Evolutionary conservation across 2,329 filamentous ascomycete genomes (phyloP).

Genomic region (Myotisia sp.): DNA sequence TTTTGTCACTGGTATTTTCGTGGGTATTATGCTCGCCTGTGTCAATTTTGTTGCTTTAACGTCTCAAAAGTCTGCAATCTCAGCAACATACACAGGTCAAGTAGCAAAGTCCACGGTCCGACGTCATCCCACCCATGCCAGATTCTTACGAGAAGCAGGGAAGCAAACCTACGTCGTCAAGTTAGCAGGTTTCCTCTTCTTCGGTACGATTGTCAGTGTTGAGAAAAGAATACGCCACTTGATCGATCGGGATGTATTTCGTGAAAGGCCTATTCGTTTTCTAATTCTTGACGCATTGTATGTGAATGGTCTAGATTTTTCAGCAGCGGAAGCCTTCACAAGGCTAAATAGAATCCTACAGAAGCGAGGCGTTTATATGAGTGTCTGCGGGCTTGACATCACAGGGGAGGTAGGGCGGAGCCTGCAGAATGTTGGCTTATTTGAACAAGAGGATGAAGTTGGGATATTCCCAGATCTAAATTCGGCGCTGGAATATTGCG

Average conservation of each 20-base stretch:
- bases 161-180: slow-evolving; percentile 84
- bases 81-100: slow-evolving; percentile 78
- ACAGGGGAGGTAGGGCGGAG: slow-evolving; percentile 62
- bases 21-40: slow-evolving; percentile 84
- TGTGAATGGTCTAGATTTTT: slow-evolving; percentile 89
- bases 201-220: slow-evolving; percentile 90
- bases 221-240: slow-evolving; percentile 74
- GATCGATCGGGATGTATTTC: slow-evolving; percentile 70
- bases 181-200: slow-evolving; percentile 90
- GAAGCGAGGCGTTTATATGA: slow-evolving; percentile 62
- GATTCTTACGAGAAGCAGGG: slow-evolving; percentile 73
- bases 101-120: slow-evolving; percentile 85
- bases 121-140: slow-evolving; percentile 74
- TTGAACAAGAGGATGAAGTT: slow-evolving; percentile 57
- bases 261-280: slow-evolving; percentile 66
- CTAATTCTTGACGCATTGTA: slow-evolving; percentile 78
- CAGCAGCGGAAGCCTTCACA: slow-evolving; percentile 86
- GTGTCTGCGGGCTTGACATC: slow-evolving; percentile 69
- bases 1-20: slow-evolving; percentile 84
- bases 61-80: slow-evolving; percentile 74
- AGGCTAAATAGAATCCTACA: slow-evolving; percentile 74
- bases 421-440: slow-evolving; percentile 71
- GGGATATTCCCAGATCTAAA: slow-evolving; percentile 80
- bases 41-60: slow-evolving; percentile 83
- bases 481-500: slow-evolving; percentile 81